Evolutionary conservation across 2,329 filamentous ascomycete species (phyloP).

Genomic region (Colletotrichum lindemuthianum): DNA sequence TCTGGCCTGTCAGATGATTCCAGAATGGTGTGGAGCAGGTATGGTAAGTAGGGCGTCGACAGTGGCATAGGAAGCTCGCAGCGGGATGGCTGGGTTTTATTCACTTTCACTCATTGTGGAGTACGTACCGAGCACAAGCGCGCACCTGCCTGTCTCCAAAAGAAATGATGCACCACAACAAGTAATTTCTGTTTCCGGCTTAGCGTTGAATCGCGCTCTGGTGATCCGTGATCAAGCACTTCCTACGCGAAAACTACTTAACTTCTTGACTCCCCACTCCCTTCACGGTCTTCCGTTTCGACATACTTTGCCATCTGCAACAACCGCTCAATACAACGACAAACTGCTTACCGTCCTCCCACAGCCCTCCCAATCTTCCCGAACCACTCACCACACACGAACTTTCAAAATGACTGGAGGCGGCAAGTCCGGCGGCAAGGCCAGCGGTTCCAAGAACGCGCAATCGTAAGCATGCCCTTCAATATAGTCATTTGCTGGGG

Average conservation of each 20-base stretch:
- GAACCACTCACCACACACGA: slow-evolving; percentile 46
- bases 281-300: slow-evolving; percentile 45
- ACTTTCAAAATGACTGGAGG: slow-evolving; percentile 97
- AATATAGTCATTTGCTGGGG: slow-evolving; percentile 38
- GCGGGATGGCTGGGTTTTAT: too few relatives aligned
- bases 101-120: background rate
- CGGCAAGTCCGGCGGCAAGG: slow-evolving; percentile 99
- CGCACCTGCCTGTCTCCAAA: slow-evolving; percentile 10
- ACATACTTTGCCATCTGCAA: slow-evolving; percentile 44
- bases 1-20: too few relatives aligned
- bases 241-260: slow-evolving; percentile 66
- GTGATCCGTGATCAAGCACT: slow-evolving; percentile 62
- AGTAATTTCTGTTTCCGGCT: slow-evolving; percentile 39
- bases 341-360: slow-evolving; percentile 14
- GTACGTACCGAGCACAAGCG: slow-evolving; percentile 22
- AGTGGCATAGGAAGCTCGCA: too few relatives aligned
- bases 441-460: slow-evolving; percentile 97
- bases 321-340: slow-evolving; percentile 38
- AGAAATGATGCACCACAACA: slow-evolving; percentile 33
- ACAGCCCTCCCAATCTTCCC: slow-evolving; percentile 32
- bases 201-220: slow-evolving; percentile 44
- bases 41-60: too few relatives aligned
- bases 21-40: too few relatives aligned
- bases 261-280: slow-evolving; percentile 58
- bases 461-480: slow-evolving; percentile 82